Conservation (phyloP, 106 monocot genomes). For the Dioscorea dumetorum region DNA sequence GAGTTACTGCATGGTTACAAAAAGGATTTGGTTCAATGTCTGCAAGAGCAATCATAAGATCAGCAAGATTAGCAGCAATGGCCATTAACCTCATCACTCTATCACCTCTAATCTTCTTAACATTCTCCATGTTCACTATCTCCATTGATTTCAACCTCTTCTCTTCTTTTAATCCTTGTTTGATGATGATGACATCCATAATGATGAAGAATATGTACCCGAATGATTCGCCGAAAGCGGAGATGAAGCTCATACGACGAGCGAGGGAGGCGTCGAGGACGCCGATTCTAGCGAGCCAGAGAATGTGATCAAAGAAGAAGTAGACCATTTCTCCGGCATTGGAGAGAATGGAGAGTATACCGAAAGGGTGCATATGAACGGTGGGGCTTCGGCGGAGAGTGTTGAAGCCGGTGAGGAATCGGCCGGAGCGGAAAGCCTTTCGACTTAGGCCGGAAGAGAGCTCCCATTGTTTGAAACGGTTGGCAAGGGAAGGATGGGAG, state of each 20-base stretch:
- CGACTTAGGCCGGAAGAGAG: constrained; percentile 82
- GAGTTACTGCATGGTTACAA: constrained; percentile 70
- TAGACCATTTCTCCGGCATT: constrained; percentile 98
- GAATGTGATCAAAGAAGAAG: constrained; percentile 97
- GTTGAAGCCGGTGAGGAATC: constrained; percentile 96
- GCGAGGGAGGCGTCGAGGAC: constrained; percentile 55
- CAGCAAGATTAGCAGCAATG: constrained; percentile 73
- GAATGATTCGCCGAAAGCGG: constrained; percentile 78
- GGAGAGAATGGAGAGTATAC: constrained; percentile 52
- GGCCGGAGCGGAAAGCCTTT: constrained; percentile 86
- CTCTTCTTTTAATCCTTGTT: constrained; percentile 35
- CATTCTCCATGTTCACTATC: constrained; percentile 15
- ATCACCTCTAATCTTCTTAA: constrained; percentile 45
- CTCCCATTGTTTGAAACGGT: constrained; percentile 78
- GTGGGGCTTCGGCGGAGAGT: constrained; percentile 50
- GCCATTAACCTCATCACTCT: constrained; percentile 91
- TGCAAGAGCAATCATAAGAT: constrained; percentile 69
- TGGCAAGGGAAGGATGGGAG: constrained; percentile 33
- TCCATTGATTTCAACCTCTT: constrained; percentile 11
- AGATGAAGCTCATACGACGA: constrained; percentile 68
- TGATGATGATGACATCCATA: constrained; percentile 62
- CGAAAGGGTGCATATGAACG: constrained; percentile 27
- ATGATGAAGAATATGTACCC: constrained; percentile 86
- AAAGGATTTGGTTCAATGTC: constrained; percentile 85
- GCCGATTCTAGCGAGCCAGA: constrained; percentile 72